Evolutionary conservation across 1,284 basidiomycete genomes (phyloP), one percentile per base, ranked within the genome.

Genomic region (Trichosporon ovoides): DNA sequence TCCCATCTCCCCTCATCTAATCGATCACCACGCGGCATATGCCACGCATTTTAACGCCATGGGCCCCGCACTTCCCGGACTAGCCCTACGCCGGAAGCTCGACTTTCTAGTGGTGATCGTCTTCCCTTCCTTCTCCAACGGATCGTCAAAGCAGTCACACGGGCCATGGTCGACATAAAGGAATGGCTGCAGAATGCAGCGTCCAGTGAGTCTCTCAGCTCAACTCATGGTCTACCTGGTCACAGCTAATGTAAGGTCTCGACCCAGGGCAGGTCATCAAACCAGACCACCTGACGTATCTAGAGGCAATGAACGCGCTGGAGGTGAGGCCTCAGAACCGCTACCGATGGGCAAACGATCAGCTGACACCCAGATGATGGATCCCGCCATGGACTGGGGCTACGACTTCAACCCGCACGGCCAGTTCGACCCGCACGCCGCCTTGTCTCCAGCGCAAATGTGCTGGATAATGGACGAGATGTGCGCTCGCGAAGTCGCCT

Each of bases 271-370:
- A 81, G 52, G 79, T 91, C 61, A 64, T 91, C n/a, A 81, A 89
- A 46, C 84, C 84, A 60, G 81, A 85, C 1, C 83, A 83, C 34
- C 87, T 91, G 65, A 83, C 84, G 14, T 78, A 93, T 51, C 81
- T 87, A 61, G 91, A 95, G 61, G 86, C 89, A 13, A 94, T 95
- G 91, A 88, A 88, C 62, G 89, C 89, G 16, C 84, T 94, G 56
- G 87, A 91, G 81, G 88, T 88, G n/a, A 34, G 40, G 62, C 40
- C 11, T 5, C 11, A 18, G n/a, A 18, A 9, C 19, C 19, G 38
- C 38, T 40, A 11, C 9, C 24, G 11, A 22, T 14, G 38, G 9
- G 3, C 7, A 10, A 24, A 3, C 20, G 5, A 14, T n/a, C n/a
- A 28, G 33, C 53, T 62, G 20, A 60, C 51, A 10, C 3, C 18